Base-by-base conservation (phyloP, 345 rosid species). In the Corchorus olitorius region DNA sequence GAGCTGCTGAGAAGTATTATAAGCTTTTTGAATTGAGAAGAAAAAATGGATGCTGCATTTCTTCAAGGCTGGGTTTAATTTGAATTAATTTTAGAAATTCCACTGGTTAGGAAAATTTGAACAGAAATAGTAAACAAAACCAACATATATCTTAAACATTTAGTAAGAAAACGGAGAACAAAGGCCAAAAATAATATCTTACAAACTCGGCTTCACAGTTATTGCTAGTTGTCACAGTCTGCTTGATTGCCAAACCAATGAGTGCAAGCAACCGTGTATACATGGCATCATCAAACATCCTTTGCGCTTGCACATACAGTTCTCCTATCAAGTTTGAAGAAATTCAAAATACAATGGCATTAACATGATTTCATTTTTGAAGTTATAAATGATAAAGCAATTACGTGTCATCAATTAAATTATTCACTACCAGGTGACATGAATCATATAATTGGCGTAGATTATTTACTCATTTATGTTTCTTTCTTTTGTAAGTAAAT, bases 251-350 rank as follows among this genome's bases (percentile, higher is more conserved):
- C 78, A 90, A 79, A 83, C 89, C 87, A 75, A 96, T 73, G 64
- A 89, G 92, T 80, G 82, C 89, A 83, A 93, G 85, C 83, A 96
- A 79, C 79, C 88, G 97, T 80, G 83, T 85, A 84, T 89, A 96
- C 95, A 87, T 89, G 77, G 65, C 71, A 82, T 86, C 88, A 75
- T 93, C 97, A 90, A 96, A 96, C 97, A 93, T 93, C 75, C 60
- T 84, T 79, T 81, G 87, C 48, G 99, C 92, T 80, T 93, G 98
- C 74, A 86, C 85, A 78, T 96, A 93, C 58, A 92, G 75, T 83
- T 96, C 99, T 78, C 99, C 99, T 95, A 89, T 74, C 71, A 81
- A 78, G 76, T 65, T 75, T 59, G 16, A 79, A 54, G 70, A 64
- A 56, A 76, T 74, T 48, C 67, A 67, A 77, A 77, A 69, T 50